These are phyloP conservation scores for Fonsecaea pedrosoi DNA, from an alignment of 2,329 filamentous ascomycete species.

Conservation along the genomic window DNA sequence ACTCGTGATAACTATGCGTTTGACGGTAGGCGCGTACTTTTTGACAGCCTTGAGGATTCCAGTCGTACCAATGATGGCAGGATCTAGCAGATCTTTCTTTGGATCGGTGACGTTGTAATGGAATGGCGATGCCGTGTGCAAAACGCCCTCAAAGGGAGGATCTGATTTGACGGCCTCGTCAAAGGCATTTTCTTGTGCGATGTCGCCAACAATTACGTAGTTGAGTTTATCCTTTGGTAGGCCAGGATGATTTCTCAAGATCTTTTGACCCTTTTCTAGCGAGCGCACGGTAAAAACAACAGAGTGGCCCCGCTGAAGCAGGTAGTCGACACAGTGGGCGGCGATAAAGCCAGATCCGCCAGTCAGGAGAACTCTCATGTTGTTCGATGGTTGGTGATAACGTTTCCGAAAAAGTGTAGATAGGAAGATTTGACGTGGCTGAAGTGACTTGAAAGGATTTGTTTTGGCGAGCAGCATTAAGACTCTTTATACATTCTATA, in stretches of 20 bases:
- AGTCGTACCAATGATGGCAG: constrained; percentile 68
- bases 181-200: constrained; percentile 73
- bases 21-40: constrained; percentile 68
- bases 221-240: constrained; percentile 63
- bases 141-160: constrained; percentile 73
- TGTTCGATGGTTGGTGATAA: constrained; percentile 41
- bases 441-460: neutral
- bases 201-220: constrained; percentile 74
- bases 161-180: constrained; percentile 66
- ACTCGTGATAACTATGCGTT: constrained; percentile 73
- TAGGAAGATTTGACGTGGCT: neutral
- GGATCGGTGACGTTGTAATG: constrained; percentile 74
- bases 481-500: constrained; percentile 11
- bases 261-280: constrained; percentile 66
- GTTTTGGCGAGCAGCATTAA: constrained; percentile 9
- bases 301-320: constrained; percentile 63
- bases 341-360: constrained; percentile 71
- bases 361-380: constrained; percentile 49
- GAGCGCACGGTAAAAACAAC: constrained; percentile 69
- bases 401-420: neutral
- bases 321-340: constrained; percentile 66
- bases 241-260: constrained; percentile 60
- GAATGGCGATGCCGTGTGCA: constrained; percentile 78
- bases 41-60: constrained; percentile 68
- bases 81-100: constrained; percentile 65